Evolutionary conservation across 163 green algal genomes (phyloP), one percentile per base, ranked within the genome.

Genomic region (Chlamydomonas reinhardtii): DNA sequence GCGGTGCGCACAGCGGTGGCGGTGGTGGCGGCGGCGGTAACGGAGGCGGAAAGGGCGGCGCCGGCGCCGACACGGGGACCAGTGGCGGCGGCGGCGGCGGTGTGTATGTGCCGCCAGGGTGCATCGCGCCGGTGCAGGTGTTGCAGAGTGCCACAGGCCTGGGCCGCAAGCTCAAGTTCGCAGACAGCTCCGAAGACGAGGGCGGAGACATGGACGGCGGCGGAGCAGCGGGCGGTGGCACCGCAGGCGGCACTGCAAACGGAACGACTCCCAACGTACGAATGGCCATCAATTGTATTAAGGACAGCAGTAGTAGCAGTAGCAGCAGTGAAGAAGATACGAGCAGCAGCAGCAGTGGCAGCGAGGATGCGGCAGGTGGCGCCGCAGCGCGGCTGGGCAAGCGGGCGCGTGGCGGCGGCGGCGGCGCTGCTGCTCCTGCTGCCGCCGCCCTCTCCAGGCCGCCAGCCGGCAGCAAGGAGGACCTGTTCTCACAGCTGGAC

Each of bases 401-500:
- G 25, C 24, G 24, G 59, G 14, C 22, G 25, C 24, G 48, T 70
- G 37, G 3, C 8, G 62, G 16, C n/a, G 37, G 3, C 8, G 62
- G 16, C n/a, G 62, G 37, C 31, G 62, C 62, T 20, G 39, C 64
- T 12, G 65, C 64, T 11, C 43, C 61, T 20, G 22, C 29, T 9
- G 6, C 48, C 9, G 6, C 14, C 12, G 48, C 48, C 1, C 48
- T 56, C 48, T 14, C 48, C 48, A 56, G 9, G 48, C 48, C 48
- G 11, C 48, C 48, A 12, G 48, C 48, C 11, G 48, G 48, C 48
- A 56, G 48, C 48, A 12, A 68, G 32, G 52, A 25, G 0, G 80
- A 79, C 4, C 35, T 86, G 8, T 86, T 86, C 20, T 73, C 69
- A 4, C 27, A 79, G 27, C 35, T 86, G 16, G 80, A 86, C 29